Base-by-base conservation (phyloP, 2,329 filamentous ascomycete genomes). In the Colletotrichum euphorbiae region DNA sequence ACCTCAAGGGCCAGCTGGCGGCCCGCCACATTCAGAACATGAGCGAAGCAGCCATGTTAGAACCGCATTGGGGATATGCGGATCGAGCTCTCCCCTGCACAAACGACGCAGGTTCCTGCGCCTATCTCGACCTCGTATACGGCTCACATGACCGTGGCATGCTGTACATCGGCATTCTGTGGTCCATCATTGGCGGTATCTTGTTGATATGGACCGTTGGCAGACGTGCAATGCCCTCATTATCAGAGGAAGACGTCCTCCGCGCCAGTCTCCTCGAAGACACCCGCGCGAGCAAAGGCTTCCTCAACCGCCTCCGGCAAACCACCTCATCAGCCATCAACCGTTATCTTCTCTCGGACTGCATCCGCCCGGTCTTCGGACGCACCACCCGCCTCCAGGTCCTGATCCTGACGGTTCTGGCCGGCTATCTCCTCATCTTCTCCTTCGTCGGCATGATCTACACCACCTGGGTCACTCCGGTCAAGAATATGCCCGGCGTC, bases 391-490 rank as follows among this genome's bases (percentile, higher is more conserved):
- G 91, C 24, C 81, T 93, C 7, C 91, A 94, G 74, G 83, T 93
- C 3, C 73, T 88, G 21, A 81, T 91, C 31, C 80, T 93, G 3
- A 75, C 83, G 1, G 77, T 87, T 9, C 76, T 94, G 1, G 75
- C 82, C 1, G 85, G 74, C 1, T 94, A 94, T 74, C 80, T 94
- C 1, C 79, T 87, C 46, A 80, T 93, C 70, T 93, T 90, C 80
- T 87, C 85, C 76, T 91, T 93, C 56, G 84, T 90, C 12, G 91
- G 90, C 43, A 90, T 93, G 67, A 78, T 83, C 8, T 93, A 93
- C 79, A 83, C 84, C 45, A 90, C 79, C 9, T 93, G 91, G 91
- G 76, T 91, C 8, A 93, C 90, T 0, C 91, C 91, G 0, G 85
- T 93, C 62, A 87, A 88, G 74, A 81, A 81, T 12, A 79, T 77